Conservation (phyloP, 345 rosid species). For the Syzygium oleosum region DNA sequence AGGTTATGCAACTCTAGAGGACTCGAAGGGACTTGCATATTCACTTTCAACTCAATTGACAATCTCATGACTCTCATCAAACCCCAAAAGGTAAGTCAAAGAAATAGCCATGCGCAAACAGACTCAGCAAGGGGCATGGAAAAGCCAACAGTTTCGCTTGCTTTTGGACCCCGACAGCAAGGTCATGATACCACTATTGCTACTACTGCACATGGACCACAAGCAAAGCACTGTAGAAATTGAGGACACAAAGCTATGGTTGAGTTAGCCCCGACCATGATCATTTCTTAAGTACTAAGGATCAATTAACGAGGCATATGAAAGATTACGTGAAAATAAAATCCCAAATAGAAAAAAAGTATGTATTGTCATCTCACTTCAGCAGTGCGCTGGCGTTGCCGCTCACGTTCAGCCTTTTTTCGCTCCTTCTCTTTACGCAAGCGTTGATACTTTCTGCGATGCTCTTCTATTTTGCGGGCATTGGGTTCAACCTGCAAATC, state of each 20-base stretch:
- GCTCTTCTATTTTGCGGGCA: constrained; percentile 63
- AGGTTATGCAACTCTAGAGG: neutral
- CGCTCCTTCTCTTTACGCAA: constrained; percentile 54
- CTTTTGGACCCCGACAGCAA: neutral
- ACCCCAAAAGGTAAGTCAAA: neutral
- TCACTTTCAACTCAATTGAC: neutral
- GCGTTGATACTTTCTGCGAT: constrained; percentile 62
- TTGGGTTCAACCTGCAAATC: constrained; percentile 71
- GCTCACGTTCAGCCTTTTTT: constrained; percentile 40
- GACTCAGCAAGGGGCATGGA: neutral
- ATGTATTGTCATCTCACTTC: constrained; percentile 26
- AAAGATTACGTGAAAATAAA: neutral
- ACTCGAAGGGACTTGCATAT: neutral
- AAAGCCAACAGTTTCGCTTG: neutral
- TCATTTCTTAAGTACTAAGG: neutral
- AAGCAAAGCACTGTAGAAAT: neutral
- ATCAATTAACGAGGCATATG: neutral
- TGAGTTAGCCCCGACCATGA: neutral
- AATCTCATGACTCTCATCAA: neutral
- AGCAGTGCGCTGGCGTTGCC: constrained; percentile 33
- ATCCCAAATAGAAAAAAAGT: neutral
- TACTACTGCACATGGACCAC: neutral
- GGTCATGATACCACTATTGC: neutral
- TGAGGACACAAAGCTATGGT: neutral
- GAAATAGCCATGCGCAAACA: neutral